Evolutionary conservation across 1,284 basidiomycete species (phyloP), one percentile per base, ranked within the genome.

Genomic region (Austroboletus rostrupii): DNA sequence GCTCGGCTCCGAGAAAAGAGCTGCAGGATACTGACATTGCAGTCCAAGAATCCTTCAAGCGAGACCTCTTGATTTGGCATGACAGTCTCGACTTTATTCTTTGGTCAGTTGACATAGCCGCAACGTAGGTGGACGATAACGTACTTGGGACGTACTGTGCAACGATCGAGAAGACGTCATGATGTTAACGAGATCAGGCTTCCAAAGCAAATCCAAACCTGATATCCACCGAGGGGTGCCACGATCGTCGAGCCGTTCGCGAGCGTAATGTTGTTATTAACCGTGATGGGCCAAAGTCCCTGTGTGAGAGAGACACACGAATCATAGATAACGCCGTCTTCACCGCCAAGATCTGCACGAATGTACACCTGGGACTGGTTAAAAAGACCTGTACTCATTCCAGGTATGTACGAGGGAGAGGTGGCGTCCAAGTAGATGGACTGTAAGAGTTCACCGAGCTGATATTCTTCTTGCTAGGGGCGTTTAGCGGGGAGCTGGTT

Each of bases 261-360:
- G 28, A 90, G 73, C 21, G 76, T 76, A 37, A 77, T 80, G 33
- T 70, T 77, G 60, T 81, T 80, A 43, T 70, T 64, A 38, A 61
- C 42, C 42, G 75, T 81, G 3, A 74, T 72, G 5, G 87, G 87
- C 71, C 79, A 87, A 29, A 89, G 61, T 16, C 85, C 87, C 64
- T 91, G 89, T n/a, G 87, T 68, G 45, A 87, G 67, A 5, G 85
- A 82, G 17, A 80, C 73, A 10, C 83, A 81, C 4, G 84, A 85
- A 60, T 81, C 79, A 58, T 86, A 80, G 37, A 91, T 85, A 12
- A 89, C 83, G 40, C 79, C 77, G 26, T 80, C 83, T 68, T 92
- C 90, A 19, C 82, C 87, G 28, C 87, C 90, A 37, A 80, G 81
- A 67, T 92, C 88, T 17, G 87, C 87, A 20, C 77, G 77, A 52